These are phyloP conservation scores for Pichia heedii DNA, from an alignment of 805 yeast species.

Conservation along the genomic window DNA sequence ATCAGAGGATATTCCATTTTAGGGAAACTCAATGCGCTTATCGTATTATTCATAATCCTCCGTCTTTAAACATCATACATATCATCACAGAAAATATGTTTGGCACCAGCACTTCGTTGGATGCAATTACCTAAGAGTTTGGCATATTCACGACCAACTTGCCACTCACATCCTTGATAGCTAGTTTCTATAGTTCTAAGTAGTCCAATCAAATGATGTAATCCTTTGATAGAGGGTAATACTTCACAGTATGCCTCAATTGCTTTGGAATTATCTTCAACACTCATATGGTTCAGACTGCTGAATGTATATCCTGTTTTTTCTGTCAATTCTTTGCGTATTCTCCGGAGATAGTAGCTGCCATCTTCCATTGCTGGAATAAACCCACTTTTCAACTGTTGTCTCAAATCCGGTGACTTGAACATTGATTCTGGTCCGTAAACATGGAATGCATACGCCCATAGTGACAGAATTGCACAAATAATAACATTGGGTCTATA, in stretches of 20 bases:
- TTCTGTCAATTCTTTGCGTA: constrained; percentile 30
- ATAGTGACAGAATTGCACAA: constrained; percentile 32
- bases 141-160: constrained; percentile 45
- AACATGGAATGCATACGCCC: constrained; percentile 38
- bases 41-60: neutral
- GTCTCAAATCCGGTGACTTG: constrained; percentile 13
- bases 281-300: constrained; percentile 22
- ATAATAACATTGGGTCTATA: constrained; percentile 31
- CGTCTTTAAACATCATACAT: constrained; percentile 24
- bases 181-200: constrained; percentile 31
- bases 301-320: constrained; percentile 13
- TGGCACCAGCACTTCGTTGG: constrained; percentile 43
- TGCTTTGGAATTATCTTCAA: constrained; percentile 8
- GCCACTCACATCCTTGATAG: constrained; percentile 39
- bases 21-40: too few species aligned
- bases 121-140: constrained; percentile 41
- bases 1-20: neutral
- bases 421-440: constrained; percentile 41
- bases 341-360: constrained; percentile 36
- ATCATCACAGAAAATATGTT: constrained; percentile 35
- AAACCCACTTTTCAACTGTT: constrained; percentile 4
- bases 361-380: constrained; percentile 35
- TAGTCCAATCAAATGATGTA: constrained; percentile 31
- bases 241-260: constrained; percentile 28
- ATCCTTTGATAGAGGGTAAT: constrained; percentile 30